Evolutionary conservation across 768 basidiomycete genomes (phyloP).

Genomic region (Candolleomyces aberdarensis): DNA sequence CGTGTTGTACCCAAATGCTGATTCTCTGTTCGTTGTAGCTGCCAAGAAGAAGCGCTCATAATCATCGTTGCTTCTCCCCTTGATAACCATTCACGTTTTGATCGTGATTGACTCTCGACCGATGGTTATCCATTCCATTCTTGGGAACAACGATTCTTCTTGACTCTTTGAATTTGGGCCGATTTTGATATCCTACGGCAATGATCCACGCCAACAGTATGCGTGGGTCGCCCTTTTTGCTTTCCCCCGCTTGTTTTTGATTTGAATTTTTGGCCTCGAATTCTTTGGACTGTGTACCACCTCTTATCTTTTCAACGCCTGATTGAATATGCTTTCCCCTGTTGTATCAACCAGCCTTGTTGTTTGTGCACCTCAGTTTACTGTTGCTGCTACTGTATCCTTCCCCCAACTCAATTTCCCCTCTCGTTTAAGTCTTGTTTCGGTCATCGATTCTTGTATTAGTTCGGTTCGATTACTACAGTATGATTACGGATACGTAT

Average conservation of each 20-base stretch:
- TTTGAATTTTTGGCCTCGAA: too few species aligned
- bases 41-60: conserved; percentile 30
- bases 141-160: too few species aligned
- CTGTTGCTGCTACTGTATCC: not conserved
- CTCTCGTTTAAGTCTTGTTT: not conserved
- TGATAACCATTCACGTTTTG: not conserved
- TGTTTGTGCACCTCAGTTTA: not conserved
- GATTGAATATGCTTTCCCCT: not conserved
- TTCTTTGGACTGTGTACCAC: not conserved
- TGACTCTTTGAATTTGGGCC: too few species aligned
- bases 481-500: too few species aligned
- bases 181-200: too few species aligned
- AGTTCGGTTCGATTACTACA: too few species aligned
- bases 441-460: too few species aligned
- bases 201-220: too few species aligned
- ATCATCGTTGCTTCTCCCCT: not conserved
- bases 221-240: too few species aligned
- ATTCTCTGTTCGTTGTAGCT: conserved; percentile 4
- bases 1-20: not conserved
- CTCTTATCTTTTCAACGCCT: not conserved
- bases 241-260: too few species aligned
- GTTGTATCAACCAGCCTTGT: not conserved
- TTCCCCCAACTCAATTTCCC: not conserved
- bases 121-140: too few species aligned
- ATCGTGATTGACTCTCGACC: not conserved